These are phyloP conservation scores for Fusarium anguioides DNA, from an alignment of 2,329 filamentous ascomycete genomes.

Conservation along the genomic window DNA sequence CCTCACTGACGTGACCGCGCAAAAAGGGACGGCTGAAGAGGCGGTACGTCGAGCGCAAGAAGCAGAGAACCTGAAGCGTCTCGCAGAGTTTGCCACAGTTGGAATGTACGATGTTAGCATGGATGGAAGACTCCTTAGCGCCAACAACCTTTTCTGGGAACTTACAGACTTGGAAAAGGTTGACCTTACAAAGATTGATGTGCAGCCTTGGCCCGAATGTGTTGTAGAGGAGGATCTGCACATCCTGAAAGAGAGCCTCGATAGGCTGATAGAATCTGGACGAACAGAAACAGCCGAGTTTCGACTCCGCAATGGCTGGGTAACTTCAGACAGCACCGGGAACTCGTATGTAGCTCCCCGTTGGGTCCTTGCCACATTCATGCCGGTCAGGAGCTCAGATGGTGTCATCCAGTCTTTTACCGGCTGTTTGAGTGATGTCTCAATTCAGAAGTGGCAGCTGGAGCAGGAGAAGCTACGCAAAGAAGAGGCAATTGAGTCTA, in stretches of 20 bases:
- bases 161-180: constrained; percentile 61
- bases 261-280: constrained; percentile 54
- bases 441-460: constrained; percentile 62
- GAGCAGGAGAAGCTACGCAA: constrained; percentile 61
- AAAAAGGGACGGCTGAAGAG: constrained; percentile 61
- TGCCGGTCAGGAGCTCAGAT: constrained; percentile 61
- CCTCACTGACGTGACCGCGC: constrained; percentile 62
- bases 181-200: constrained; percentile 50
- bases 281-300: constrained; percentile 60
- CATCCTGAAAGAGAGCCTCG: constrained; percentile 54
- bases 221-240: constrained; percentile 59
- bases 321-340: constrained; percentile 57
- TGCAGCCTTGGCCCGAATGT: constrained; percentile 59
- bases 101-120: constrained; percentile 66
- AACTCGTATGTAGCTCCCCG: constrained; percentile 57
- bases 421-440: constrained; percentile 63
- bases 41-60: constrained; percentile 62
- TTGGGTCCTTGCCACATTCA: constrained; percentile 62
- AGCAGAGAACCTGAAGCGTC: constrained; percentile 64
- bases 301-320: constrained; percentile 60
- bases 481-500: constrained; percentile 68
- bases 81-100: constrained; percentile 65
- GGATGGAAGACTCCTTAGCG: constrained; percentile 61
- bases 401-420: constrained; percentile 59
- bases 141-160: constrained; percentile 65